Evolutionary conservation across 305 asterid genomes (phyloP), one percentile per base, ranked within the genome.

Genomic region (Euphrasia arctica): DNA sequence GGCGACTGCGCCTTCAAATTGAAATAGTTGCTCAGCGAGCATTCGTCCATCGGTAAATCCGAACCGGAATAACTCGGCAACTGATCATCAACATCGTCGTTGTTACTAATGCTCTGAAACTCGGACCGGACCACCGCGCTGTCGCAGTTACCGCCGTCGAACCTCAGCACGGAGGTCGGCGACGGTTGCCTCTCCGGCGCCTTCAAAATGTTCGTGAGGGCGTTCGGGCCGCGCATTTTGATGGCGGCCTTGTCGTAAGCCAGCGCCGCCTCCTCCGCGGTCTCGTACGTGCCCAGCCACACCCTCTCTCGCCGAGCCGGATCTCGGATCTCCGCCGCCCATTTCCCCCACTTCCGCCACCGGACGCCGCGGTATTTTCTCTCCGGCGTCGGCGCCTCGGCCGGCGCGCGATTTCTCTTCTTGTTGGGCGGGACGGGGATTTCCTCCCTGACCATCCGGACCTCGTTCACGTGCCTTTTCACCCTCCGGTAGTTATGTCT

Each of bases 241-340:
- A 90, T 82, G 0, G 95, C 90, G 14, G 82, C 96, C 36, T 5
- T 63, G 54, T 90, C 95, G 62, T 90, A 90, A 2, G 62, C 89
- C 70, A 77, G 22, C 0, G 97, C 96, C 0, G 96, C 97, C 71
- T 81, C 95, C 76, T 84, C 93, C 1, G 97, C 93, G 1, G 95
- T 84, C 34, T 76, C 72, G 45, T 55, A 88, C 1, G 96, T 90
- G 7, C 97, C 95, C 9, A 90, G 73, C 97, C 97, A 90, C 5
- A 74, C 51, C 58, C 97, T 68, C n/a, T 47, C 13, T 70, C 82
- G 70, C 74, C 41, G 73, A 8, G 41, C 62, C 11, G 97, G 88
- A 45, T 90, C 87, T 0, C 97, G 86, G 15, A 91, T 91, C 85
- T 91, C 98, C 4, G 96, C 96, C n/a, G 95, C 80, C 91, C 87